phyloP scores from a whole-genome alignment of 2,329 filamentous ascomycete genomes.

The Verticillium tricorpus region DNA sequence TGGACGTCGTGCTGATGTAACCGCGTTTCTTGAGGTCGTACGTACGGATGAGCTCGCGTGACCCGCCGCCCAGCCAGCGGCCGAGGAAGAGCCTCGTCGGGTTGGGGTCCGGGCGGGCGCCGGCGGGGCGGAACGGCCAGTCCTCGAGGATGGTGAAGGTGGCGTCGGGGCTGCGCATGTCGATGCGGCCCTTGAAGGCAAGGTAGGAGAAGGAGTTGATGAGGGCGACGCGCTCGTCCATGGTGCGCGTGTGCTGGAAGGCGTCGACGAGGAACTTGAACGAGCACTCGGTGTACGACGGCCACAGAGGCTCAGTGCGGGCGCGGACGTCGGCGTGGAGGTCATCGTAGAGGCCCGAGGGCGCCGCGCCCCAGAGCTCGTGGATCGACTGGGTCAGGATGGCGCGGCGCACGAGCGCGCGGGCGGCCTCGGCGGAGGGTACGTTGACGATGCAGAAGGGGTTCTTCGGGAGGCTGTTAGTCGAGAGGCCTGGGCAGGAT shows the following conservation, averaged over 20 bases:
- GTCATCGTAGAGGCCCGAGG: constrained; percentile 49
- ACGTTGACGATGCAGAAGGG: constrained; percentile 80
- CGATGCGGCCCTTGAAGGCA: constrained; percentile 71
- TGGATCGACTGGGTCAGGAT: constrained; percentile 81
- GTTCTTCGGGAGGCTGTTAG: constrained; percentile 48
- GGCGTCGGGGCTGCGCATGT: constrained; percentile 68
- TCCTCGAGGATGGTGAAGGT: constrained; percentile 81
- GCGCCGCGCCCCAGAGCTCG: constrained; percentile 79
- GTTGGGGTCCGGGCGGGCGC: constrained; percentile 44
- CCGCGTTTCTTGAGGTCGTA: constrained; percentile 89
- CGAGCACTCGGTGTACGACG: constrained; percentile 54
- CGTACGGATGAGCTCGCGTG: constrained; percentile 61
- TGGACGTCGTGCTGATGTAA: constrained; percentile 94
- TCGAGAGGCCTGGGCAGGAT: constrained; percentile 3
- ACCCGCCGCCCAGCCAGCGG: constrained; percentile 62
- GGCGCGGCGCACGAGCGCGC: constrained; percentile 65
- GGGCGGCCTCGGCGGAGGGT: constrained; percentile 59
- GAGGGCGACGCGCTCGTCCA: constrained; percentile 60
- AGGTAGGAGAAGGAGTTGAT: constrained; percentile 82
- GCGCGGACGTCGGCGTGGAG: constrained; percentile 63
- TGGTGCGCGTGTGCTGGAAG: constrained; percentile 70
- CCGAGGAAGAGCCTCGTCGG: constrained; percentile 58
- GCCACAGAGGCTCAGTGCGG: constrained; percentile 63
- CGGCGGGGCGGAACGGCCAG: constrained; percentile 54
- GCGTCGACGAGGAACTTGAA: constrained; percentile 84